Conservation (phyloP, 140 eudicot species). For the Oenanthe javanica region DNA sequence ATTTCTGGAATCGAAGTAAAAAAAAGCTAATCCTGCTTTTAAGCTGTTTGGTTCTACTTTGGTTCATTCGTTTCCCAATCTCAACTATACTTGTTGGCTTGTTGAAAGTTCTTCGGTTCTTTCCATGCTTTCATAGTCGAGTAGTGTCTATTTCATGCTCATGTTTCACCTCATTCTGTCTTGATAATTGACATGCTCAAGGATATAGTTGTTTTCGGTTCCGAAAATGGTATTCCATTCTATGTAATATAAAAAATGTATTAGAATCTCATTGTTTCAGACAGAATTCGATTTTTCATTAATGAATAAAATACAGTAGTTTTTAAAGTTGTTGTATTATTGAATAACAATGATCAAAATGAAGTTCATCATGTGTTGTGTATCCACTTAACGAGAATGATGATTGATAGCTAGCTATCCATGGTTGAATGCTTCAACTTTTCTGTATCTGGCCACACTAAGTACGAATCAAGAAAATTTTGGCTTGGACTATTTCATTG, state of each 20-base stretch:
- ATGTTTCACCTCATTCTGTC: background rate
- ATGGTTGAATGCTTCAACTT: conserved; percentile 3
- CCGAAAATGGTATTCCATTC: too few relatives aligned
- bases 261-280: too few relatives aligned
- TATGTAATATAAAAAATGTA: too few relatives aligned
- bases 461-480: background rate
- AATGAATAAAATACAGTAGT: too few relatives aligned
- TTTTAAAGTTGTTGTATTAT: background rate
- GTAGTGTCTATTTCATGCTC: background rate
- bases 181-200: too few relatives aligned
- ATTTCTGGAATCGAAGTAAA: background rate
- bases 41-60: too few relatives aligned
- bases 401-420: background rate
- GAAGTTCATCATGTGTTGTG: background rate
- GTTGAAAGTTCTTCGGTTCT: background rate
- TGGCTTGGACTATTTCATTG: background rate
- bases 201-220: too few relatives aligned
- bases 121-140: background rate
- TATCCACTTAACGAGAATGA: background rate
- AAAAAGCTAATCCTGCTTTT: background rate
- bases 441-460: background rate
- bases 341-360: background rate
- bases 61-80: background rate
- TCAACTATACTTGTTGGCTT: background rate
- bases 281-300: too few relatives aligned